A percentile compares a stretch with the other conserved stretches of the same genome.
These are phyloP conservation scores for Sisymbrium altissimum DNA, from an alignment of 345 rosid species.

Conservation along the genomic window DNA sequence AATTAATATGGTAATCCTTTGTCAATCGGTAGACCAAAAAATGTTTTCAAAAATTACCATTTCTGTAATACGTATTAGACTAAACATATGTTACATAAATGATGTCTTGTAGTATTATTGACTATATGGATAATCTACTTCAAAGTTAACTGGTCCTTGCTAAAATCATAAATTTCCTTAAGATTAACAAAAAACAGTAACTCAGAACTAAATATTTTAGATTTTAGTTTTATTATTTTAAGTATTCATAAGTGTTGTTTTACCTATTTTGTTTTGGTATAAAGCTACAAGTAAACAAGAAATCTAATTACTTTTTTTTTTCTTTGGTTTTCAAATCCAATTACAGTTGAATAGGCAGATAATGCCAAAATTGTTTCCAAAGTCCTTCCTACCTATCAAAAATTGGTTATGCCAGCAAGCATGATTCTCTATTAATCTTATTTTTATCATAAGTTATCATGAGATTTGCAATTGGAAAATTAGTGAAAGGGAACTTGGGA, in stretches of 20 bases:
- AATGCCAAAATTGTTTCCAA: background rate
- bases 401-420: background rate
- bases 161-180: background rate
- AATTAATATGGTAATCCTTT: background rate
- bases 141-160: background rate
- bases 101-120: background rate
- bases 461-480: slow-evolving; percentile 1
- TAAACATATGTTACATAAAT: background rate
- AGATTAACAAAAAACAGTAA: background rate
- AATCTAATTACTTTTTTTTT: too few species aligned
- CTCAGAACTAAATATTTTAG: background rate
- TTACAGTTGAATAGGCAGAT: too few species aligned
- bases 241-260: background rate
- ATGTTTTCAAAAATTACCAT: background rate
- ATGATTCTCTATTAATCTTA: background rate
- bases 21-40: background rate
- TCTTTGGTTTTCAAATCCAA: too few species aligned
- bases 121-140: background rate
- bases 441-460: background rate
- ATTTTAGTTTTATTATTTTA: background rate
- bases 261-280: background rate
- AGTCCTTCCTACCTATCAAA: background rate
- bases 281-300: background rate
- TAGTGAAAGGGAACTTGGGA: slow-evolving; percentile 3
- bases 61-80: background rate